Base-by-base conservation (phyloP, 306 rosid genomes). In the Lablab purpureus region DNA sequence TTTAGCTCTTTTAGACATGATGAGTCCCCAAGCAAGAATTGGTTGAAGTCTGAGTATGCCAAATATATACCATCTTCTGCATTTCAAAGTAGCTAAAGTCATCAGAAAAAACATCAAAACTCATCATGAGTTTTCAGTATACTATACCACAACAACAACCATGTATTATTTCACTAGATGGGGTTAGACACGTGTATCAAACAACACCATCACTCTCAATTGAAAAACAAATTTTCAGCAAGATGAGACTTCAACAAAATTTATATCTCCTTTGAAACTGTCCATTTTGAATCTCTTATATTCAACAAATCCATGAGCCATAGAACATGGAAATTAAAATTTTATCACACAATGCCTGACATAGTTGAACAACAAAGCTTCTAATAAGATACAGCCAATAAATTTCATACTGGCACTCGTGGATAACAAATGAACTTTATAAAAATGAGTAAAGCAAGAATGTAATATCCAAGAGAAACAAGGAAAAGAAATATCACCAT, bases 61-160 rank as follows among this genome's bases (percentile, higher is more conserved):
- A 95, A 89, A 88, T 92, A 93, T 75, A 95, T 90, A 52, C 93
- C 96, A 81, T 93, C 94, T 83, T 89, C 99, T 95, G 96, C 90
- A 76, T 22, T 79, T 77, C 50, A 80, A 87, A 68, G 80, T 67
- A 51, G 59, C 56, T 34, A 71, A 75, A 73, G 41, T 86, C 63
- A 21, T 75, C 75, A 86, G 50, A 49, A 67, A 74, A 77, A 83
- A 43, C 46, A 82, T 19, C 22, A 56, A 80, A 63, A 14, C 40
- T 56, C 21, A 5, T 19, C 67, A 21, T 55, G 18, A 75, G 40
- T 60, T 60, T 75, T 47, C 65, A 75, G 43, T 34, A 50, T 76
- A 25, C 52, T 14, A 56, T 37, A 66, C 28, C 25, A 51, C 50
- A 54, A 51, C 71, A 72, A 65, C 52, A 43, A 54, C 45, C 52